phyloP scores from a whole-genome alignment of 495 filamentous ascomycete species.

The Podospora anserina region DNA sequence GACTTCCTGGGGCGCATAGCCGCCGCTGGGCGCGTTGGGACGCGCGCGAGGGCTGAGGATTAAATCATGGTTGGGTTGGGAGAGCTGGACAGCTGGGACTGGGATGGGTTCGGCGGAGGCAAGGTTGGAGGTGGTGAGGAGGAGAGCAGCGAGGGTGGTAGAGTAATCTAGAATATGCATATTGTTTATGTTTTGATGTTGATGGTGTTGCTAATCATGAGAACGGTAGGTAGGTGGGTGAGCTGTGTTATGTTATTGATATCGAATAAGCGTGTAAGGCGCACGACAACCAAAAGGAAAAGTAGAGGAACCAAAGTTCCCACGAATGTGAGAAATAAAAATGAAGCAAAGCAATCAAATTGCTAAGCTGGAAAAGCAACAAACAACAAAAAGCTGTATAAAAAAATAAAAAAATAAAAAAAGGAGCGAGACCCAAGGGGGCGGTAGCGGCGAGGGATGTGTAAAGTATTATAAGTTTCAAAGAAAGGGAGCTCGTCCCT shows the following conservation, averaged over 20 bases:
- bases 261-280: no score
- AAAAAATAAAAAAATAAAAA: not conserved
- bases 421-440: not conserved
- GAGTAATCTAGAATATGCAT: not conserved
- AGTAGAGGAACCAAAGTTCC: not conserved
- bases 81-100: not conserved
- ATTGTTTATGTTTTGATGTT: not conserved
- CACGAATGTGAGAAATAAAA: not conserved
- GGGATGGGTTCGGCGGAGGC: slow-evolving; percentile 24
- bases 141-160: slow-evolving; percentile 2
- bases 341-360: not conserved
- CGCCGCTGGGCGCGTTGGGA: slow-evolving; percentile 54
- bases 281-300: not conserved
- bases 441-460: not conserved
- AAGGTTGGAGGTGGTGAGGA: slow-evolving; percentile 10
- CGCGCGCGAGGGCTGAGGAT: slow-evolving; percentile 34
- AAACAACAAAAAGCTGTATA: not conserved
- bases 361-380: not conserved
- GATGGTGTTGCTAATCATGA: not conserved
- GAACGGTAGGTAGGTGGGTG: not conserved
- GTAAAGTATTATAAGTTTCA: not conserved
- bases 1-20: slow-evolving; percentile 54
- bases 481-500: not conserved
- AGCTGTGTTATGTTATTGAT: no score
- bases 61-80: slow-evolving; percentile 7